Conservation (phyloP, 1,139 yeast genomes). For the Pneumocystis sp. region DNA sequence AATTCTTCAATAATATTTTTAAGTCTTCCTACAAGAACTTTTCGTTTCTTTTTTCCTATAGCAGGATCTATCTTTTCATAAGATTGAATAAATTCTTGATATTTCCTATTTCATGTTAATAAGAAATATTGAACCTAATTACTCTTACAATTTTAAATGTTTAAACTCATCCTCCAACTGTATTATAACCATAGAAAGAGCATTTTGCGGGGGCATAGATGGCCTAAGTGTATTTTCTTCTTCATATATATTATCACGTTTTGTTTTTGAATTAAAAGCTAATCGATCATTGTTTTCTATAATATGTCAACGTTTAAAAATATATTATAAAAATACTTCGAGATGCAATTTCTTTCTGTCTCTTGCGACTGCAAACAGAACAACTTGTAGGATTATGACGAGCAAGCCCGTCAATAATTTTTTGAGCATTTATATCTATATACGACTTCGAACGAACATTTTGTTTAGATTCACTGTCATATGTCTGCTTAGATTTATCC, state of each 20-base stretch:
- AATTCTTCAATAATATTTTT: conserved; percentile 18
- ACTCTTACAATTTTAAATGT: conserved; percentile 17
- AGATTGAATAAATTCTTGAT: conserved; percentile 17
- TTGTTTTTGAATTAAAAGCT: neutral
- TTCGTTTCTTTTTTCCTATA: conserved; percentile 18
- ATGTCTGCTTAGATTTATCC: neutral
- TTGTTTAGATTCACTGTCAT: neutral
- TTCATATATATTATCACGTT: conserved; percentile 12
- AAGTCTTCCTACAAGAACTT: conserved; percentile 18
- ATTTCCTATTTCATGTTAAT: conserved; percentile 4
- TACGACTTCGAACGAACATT: neutral
- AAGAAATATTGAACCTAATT: neutral
- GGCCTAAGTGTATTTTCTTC: conserved; percentile 23
- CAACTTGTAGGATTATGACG: conserved; percentile 14
- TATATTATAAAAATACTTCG: neutral
- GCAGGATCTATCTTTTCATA: conserved; percentile 21
- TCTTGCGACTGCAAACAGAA: conserved; percentile 14
- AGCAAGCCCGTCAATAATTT: conserved; percentile 11
- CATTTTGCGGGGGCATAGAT: conserved; percentile 20
- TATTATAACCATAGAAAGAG: conserved; percentile 18
- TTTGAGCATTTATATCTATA: conserved; percentile 5
- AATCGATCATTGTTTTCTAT: neutral
- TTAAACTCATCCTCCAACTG: conserved; percentile 20
- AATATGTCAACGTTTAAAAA: neutral
- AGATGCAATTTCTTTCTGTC: conserved; percentile 2